Percentiles rank a stretch among this genome's conserved stretches.
phyloP scores from a whole-genome alignment of 179 eudicot species.

The Pouteria campechiana region DNA sequence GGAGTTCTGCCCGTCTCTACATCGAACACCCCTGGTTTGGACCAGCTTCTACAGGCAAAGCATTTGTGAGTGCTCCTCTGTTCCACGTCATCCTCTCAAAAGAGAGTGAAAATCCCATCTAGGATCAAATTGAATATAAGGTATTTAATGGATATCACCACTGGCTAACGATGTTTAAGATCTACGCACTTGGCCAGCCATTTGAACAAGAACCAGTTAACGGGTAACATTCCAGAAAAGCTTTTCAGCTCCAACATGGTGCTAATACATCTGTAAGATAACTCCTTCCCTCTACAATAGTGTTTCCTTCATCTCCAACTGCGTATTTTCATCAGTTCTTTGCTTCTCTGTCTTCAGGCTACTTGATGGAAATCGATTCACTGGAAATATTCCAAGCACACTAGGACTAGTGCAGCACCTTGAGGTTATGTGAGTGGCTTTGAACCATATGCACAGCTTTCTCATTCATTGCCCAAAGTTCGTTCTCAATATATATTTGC shows the following conservation, averaged over 20 bases:
- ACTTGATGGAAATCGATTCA: slow-evolving; percentile 54
- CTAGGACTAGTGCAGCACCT: slow-evolving; percentile 43
- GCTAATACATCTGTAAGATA: slow-evolving; percentile 32
- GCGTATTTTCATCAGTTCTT: background rate
- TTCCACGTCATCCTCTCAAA: too few species aligned
- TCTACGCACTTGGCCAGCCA: too few species aligned
- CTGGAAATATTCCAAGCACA: slow-evolving; percentile 54
- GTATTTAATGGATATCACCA: too few species aligned
- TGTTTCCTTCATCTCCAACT: background rate
- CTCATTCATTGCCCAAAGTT: too few species aligned
- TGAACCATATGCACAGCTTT: background rate
- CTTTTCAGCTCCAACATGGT: slow-evolving; percentile 30
- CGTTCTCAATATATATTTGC: background rate
- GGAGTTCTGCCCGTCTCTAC: slow-evolving; percentile 79
- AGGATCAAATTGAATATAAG: too few species aligned
- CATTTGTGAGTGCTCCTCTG: slow-evolving; percentile 98
- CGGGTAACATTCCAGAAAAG: slow-evolving; percentile 32
- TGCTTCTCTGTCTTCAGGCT: slow-evolving; percentile 63
- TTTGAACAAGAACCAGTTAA: slow-evolving; percentile 30
- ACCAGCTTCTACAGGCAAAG: slow-evolving; percentile 55
- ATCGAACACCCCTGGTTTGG: slow-evolving; percentile 43
- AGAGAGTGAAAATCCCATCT: too few species aligned
- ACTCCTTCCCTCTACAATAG: background rate
- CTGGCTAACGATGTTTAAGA: too few species aligned
- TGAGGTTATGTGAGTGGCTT: slow-evolving; percentile 67